phyloP scores from a whole-genome alignment of 257 asterid species.

The Echites panduratus region DNA sequence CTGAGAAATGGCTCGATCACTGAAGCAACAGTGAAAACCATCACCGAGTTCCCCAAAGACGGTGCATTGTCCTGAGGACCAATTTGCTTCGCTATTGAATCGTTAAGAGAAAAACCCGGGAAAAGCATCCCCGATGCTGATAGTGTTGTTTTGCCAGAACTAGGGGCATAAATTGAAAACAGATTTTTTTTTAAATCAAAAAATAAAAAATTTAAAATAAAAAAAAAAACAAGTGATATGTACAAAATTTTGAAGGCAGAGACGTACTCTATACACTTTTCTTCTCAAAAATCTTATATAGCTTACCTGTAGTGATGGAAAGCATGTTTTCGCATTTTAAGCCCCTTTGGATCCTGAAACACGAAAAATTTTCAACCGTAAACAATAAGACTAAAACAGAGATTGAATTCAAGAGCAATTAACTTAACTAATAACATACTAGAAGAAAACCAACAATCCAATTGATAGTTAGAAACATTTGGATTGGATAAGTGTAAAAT shows the following conservation, averaged over 20 bases:
- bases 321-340: slow-evolving; percentile 90
- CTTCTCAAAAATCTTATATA: neutral
- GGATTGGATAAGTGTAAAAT: neutral
- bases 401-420: neutral
- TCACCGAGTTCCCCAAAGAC: slow-evolving; percentile 28
- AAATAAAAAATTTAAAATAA: too few species aligned
- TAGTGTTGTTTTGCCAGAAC: slow-evolving; percentile 86
- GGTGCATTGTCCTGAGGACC: slow-evolving; percentile 16
- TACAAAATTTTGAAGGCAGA: too few species aligned
- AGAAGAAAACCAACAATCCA: neutral
- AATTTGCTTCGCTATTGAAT: slow-evolving; percentile 19
- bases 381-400: neutral
- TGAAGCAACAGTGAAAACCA: slow-evolving; percentile 82
- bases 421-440: neutral
- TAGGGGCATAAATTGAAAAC: slow-evolving; percentile 20
- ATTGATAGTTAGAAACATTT: neutral
- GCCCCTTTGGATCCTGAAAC: slow-evolving; percentile 90
- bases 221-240: too few species aligned
- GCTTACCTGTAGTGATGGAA: slow-evolving; percentile 87
- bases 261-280: neutral
- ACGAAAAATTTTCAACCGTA: neutral
- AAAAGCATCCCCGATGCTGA: slow-evolving; percentile 92
- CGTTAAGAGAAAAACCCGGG: slow-evolving; percentile 39
- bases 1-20: slow-evolving; percentile 71
- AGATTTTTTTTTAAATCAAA: neutral